phyloP scores from a whole-genome alignment of 2,329 filamentous ascomycete species.

The Penicillium sp. region DNA sequence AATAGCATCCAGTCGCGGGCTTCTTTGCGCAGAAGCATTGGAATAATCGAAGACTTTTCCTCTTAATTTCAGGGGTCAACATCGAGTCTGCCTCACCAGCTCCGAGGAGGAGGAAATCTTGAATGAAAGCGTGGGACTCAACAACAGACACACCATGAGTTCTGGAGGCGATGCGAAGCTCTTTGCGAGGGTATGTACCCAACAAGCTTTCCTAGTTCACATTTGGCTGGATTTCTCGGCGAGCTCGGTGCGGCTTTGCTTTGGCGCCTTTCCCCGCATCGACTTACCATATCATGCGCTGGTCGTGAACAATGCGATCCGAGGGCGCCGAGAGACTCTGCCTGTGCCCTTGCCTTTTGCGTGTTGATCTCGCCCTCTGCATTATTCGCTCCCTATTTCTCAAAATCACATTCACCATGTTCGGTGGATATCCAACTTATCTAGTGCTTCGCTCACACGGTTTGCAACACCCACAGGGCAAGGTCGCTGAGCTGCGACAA shows the following conservation, averaged over 20 bases:
- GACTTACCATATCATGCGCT: conserved; percentile 7
- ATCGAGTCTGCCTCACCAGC: conserved; percentile 1
- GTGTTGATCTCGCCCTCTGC: not conserved
- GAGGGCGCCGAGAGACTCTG: conserved; percentile 1
- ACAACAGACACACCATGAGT: conserved; percentile 47
- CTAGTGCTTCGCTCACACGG: conserved; percentile 27
- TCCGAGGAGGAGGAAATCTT: conserved; percentile 6
- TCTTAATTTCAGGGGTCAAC: too few relatives aligned
- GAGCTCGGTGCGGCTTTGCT: conserved; percentile 8
- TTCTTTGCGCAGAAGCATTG: too few relatives aligned
- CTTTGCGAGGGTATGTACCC: conserved; percentile 80
- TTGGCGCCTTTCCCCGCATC: conserved; percentile 15
- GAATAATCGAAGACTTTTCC: too few relatives aligned
- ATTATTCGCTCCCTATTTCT: not conserved
- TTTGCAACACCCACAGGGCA: conserved; percentile 64
- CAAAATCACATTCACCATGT: conserved; percentile 18
- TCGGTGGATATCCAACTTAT: conserved; percentile 26
- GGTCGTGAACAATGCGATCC: conserved; percentile 6
- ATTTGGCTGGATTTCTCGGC: conserved; percentile 18
- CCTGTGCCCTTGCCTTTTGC: conserved; percentile 2
- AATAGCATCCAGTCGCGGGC: too few relatives aligned
- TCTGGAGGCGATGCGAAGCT: conserved; percentile 94
- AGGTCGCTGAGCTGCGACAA: conserved; percentile 91
- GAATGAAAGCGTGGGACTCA: conserved; percentile 11
- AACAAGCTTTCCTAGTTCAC: not conserved